phyloP scores from a whole-genome alignment of 2,329 filamentous ascomycete genomes.

The Nakataea oryzae region DNA sequence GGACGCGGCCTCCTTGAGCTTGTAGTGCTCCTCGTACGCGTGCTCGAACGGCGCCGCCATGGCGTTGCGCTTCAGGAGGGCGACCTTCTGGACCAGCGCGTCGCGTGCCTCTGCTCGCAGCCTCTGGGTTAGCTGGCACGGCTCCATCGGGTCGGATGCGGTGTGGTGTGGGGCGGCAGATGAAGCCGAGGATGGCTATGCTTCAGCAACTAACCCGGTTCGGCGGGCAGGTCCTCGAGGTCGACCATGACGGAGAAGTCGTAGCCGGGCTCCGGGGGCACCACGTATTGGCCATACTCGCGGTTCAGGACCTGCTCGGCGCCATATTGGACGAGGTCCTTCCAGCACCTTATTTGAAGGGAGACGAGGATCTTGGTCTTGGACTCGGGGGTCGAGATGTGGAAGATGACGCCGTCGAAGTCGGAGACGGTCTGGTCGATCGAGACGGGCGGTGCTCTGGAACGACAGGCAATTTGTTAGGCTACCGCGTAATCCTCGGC shows the following conservation, averaged over 20 bases:
- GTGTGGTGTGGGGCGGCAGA: background rate
- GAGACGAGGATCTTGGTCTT: conserved; percentile 95
- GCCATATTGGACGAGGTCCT: conserved; percentile 85
- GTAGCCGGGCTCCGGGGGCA: conserved; percentile 78
- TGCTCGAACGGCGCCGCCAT: conserved; percentile 99
- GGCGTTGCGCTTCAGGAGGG: conserved; percentile 90
- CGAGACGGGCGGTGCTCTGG: conserved; percentile 69
- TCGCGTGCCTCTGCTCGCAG: conserved; percentile 62
- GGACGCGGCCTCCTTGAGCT: conserved; percentile 75
- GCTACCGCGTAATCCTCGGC: background rate
- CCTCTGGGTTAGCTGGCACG: background rate
- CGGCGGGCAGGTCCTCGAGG: conserved; percentile 72
- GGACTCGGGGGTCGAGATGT: conserved; percentile 89
- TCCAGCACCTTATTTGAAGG: conserved; percentile 88
- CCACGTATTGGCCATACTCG: conserved; percentile 90
- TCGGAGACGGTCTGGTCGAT: conserved; percentile 99
- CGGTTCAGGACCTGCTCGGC: conserved; percentile 84
- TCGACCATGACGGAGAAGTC: conserved; percentile 93
- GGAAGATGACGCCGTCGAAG: conserved; percentile 97
- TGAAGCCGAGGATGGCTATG: background rate
- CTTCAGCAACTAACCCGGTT: conserved; percentile 38
- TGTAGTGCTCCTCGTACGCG: conserved; percentile 87
- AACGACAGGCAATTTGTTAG: conserved; percentile 1
- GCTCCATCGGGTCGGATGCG: background rate
- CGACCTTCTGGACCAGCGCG: conserved; percentile 76